phyloP scores from a whole-genome alignment of 768 basidiomycete genomes.

The Naematelia encephala region DNA sequence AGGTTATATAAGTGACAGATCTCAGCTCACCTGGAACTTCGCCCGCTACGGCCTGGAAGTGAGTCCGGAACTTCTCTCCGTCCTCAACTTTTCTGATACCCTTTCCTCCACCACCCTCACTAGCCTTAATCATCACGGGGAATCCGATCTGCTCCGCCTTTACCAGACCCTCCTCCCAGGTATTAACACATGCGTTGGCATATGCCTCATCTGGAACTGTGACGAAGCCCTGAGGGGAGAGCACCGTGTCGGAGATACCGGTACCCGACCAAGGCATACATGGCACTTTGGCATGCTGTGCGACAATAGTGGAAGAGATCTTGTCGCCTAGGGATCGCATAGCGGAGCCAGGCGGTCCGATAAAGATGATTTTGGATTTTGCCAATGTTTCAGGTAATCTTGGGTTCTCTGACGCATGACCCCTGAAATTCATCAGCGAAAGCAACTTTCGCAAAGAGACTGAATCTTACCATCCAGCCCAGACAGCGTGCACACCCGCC shows the following conservation, averaged over 20 bases:
- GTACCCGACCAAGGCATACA: conserved; percentile 99
- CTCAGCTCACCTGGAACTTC: conserved; percentile 81
- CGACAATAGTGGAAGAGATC: conserved; percentile 98
- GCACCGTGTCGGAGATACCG: conserved; percentile 79
- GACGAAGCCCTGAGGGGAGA: conserved; percentile 84
- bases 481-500: conserved; percentile 95
- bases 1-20: conserved; percentile 13
- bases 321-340: conserved; percentile 99
- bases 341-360: conserved; percentile 96
- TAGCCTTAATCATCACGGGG: conserved; percentile 99
- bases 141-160: conserved; percentile 85
- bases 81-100: conserved; percentile 93
- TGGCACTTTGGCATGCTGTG: conserved; percentile 91
- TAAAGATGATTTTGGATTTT: conserved; percentile 95
- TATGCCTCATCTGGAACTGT: conserved; percentile 92
- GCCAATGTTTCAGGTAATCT: conserved; percentile 89
- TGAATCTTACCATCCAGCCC: conserved; percentile 90
- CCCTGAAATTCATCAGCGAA: conserved; percentile 52
- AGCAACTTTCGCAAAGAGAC: not conserved
- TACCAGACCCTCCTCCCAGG: conserved; percentile 78
- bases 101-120: conserved; percentile 98
- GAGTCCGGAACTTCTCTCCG: conserved; percentile 84
- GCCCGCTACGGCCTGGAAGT: conserved; percentile 86
- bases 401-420: conserved; percentile 98
- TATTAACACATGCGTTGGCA: conserved; percentile 77